phyloP scores from a whole-genome alignment of 768 basidiomycete genomes.

The Russula compacta region DNA sequence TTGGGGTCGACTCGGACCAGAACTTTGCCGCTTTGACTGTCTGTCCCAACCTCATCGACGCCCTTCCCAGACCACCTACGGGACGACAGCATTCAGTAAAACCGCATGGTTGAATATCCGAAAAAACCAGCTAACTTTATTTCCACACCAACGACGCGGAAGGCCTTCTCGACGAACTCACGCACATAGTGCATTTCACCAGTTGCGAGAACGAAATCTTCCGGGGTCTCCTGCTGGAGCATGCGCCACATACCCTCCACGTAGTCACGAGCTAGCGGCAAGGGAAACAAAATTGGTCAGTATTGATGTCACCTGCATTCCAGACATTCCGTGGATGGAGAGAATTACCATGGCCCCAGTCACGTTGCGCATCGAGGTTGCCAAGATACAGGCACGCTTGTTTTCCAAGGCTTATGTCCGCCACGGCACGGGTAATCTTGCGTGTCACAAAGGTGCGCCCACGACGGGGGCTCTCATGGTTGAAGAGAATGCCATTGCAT shows the following conservation, averaged over 20 bases:
- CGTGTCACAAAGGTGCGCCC: slow-evolving; percentile 94
- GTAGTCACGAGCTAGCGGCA: slow-evolving; percentile 62
- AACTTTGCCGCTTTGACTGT: slow-evolving; percentile 55
- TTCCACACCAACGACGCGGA: slow-evolving; percentile 53
- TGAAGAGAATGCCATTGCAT: slow-evolving; percentile 96
- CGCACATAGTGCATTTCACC: slow-evolving; percentile 94
- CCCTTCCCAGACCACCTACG: slow-evolving; percentile 70
- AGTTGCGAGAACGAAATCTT: slow-evolving; percentile 93
- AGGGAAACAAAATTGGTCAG: neutral
- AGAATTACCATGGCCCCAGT: slow-evolving; percentile 89
- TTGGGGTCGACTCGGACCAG: slow-evolving; percentile 79
- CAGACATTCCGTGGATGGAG: neutral
- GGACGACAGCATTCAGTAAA: slow-evolving; percentile 8
- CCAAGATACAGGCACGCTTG: slow-evolving; percentile 88
- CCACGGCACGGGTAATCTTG: slow-evolving; percentile 88
- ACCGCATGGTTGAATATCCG: neutral
- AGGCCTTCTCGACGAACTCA: slow-evolving; percentile 87
- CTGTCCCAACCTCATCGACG: slow-evolving; percentile 69
- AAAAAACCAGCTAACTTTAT: slow-evolving; percentile 42
- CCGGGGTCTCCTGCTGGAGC: slow-evolving; percentile 74
- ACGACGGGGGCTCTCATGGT: slow-evolving; percentile 93
- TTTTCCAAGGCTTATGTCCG: slow-evolving; percentile 86
- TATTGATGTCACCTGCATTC: neutral
- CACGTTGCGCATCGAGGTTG: slow-evolving; percentile 89
- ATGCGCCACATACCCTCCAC: slow-evolving; percentile 98